Percentiles rank a stretch among this genome's conserved stretches.
These are phyloP conservation scores for Eucalyptus regnans DNA, from an alignment of 345 rosid species.

Conservation along the genomic window DNA sequence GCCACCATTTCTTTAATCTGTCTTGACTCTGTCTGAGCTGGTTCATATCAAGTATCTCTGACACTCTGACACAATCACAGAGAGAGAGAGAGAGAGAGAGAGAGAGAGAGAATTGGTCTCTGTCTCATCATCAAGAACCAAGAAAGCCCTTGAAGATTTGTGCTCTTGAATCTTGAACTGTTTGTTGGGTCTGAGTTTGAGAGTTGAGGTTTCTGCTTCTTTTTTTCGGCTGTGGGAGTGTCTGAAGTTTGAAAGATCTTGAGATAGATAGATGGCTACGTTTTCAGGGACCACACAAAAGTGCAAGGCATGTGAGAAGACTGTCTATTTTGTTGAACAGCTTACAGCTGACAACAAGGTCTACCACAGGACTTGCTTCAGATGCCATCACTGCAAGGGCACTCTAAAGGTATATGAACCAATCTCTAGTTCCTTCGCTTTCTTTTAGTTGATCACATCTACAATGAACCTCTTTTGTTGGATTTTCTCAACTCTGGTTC, in stretches of 20 bases:
- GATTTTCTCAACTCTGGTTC: neutral
- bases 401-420: slow-evolving; percentile 26
- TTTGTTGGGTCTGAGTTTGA: neutral
- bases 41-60: neutral
- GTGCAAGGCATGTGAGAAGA: slow-evolving; percentile 42
- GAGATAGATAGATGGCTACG: slow-evolving; percentile 12
- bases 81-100: neutral
- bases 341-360: slow-evolving; percentile 28
- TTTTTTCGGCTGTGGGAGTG: neutral
- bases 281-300: slow-evolving; percentile 43
- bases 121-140: neutral
- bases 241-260: neutral
- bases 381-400: slow-evolving; percentile 42
- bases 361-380: slow-evolving; percentile 37
- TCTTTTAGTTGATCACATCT: neutral
- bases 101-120: neutral
- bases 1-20: neutral
- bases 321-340: slow-evolving; percentile 41
- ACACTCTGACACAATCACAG: neutral
- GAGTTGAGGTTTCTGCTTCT: neutral
- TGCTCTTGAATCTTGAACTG: neutral
- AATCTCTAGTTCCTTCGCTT: neutral
- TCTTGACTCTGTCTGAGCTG: neutral
- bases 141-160: neutral
- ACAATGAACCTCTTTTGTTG: neutral